These are phyloP conservation scores for Podila verticillata DNA, from an alignment of 192 early-diverging fungal genomes.

Conservation along the genomic window DNA sequence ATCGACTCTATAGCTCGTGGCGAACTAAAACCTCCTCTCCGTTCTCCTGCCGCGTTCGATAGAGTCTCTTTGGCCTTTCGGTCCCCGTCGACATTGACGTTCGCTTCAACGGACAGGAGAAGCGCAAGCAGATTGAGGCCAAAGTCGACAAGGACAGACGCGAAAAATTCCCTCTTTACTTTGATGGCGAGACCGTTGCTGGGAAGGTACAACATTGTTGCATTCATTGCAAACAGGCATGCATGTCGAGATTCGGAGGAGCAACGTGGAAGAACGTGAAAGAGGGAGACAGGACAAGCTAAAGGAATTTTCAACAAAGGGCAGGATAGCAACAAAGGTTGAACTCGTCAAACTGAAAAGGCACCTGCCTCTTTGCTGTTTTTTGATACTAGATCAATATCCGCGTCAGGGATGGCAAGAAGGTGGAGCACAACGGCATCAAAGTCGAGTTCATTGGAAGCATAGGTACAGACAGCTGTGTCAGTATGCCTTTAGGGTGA, in stretches of 20 bases:
- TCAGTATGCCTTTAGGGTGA: not conserved
- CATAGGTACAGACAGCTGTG: constrained; percentile 72
- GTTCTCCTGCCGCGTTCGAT: not conserved
- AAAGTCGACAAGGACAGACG: constrained; percentile 93
- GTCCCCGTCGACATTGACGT: constrained; percentile 91
- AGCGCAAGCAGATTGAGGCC: constrained; percentile 93
- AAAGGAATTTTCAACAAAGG: no score
- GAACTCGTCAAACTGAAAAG: not conserved
- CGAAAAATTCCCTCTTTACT: constrained; percentile 92
- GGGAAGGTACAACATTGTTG: constrained; percentile 85
- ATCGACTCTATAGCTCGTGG: no score
- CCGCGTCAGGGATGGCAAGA: constrained; percentile 88
- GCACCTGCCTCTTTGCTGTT: not conserved
- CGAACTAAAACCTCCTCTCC: not conserved
- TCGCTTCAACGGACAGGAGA: constrained; percentile 82
- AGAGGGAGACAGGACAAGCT: no score
- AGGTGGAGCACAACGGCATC: constrained; percentile 97
- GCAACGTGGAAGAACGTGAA: no score
- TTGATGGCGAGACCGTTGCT: constrained; percentile 93
- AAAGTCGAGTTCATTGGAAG: constrained; percentile 99
- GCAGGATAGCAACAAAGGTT: no score
- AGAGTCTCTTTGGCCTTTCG: constrained; percentile 84
- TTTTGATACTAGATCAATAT: constrained; percentile 72
- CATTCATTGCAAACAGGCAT: not conserved
- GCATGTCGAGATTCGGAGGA: no score